Base-by-base conservation (phyloP, 257 asterid genomes). In the Solanum piurae region DNA sequence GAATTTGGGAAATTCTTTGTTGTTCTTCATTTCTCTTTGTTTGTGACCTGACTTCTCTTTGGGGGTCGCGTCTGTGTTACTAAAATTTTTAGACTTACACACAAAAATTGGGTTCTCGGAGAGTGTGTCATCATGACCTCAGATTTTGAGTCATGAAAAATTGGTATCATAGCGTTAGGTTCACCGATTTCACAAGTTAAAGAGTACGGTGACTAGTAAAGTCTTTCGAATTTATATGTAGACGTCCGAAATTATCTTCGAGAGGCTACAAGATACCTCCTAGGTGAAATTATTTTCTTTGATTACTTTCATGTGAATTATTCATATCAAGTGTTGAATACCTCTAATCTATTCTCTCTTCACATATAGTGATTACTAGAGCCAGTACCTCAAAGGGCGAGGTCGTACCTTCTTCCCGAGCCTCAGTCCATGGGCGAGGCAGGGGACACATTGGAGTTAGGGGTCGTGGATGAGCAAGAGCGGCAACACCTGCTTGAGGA, bases 341-440 rank as follows among this genome's bases (percentile, higher is more conserved):
- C 23, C 62, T 52, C 9, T 52, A 52, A 52, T 52, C 2, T 52
- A 16, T 52, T 16, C 1, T 52, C 23, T 52, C n/a, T 52, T 6
- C 6, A 18, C 9, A 52, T 0, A 52, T 52, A 9, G 62, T 6
- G 4, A 52, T 18, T 6, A 18, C 9, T 52, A 52, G 23, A 52
- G 62, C n/a, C 0, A 52, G 62, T 5, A 6, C 9, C 62, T 16
- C 9, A 52, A 6, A 52, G 4, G 62, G 62, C 0, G 0, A 16
- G 62, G 62, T 2, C n/a, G 8, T 52, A 52, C n/a, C 9, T 52
- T 6, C n/a, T 0, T 5, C 9, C 1, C 0, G 9, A 5, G 9
- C n/a, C 62, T 4, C 1, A 18, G 62, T 6, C 0, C 1, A 0
- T 52, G n/a, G 62, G n/a, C 0, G 1, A 52, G 62, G 62, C 0